Evolutionary conservation across 1,284 basidiomycete species (phyloP), one percentile per base, ranked within the genome.

Genomic region (Ceratorhiza oryzae-sativae): DNA sequence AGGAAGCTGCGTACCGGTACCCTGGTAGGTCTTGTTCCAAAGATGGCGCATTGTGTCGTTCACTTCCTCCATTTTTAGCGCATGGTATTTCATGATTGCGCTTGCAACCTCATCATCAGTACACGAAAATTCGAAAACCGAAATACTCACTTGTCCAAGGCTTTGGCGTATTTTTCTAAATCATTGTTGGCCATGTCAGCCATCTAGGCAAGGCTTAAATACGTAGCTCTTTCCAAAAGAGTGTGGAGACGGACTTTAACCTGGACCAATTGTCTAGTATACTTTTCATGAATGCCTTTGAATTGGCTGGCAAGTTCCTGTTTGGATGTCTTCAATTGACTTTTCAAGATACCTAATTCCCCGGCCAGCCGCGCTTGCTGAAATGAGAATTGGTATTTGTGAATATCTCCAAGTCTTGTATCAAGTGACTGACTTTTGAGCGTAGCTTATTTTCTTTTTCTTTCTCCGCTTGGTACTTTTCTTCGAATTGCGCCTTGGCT

Each of bases 41-140:
- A 99, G 81, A 79, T 95, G 93, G 72, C 91, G 90, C 88, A 97
- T 97, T 25, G 90, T 95, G 77, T 97, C 94, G 78, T 99, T 99
- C 78, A 99, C 96, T 84, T 99, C 97, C 80, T 95, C 94, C 97
- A 99, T 98, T 83, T 99, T 99, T 78, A 98, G 86, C n/a, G 91
- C 84, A 79, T 99, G 97, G 79, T 97, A 99, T 80, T 93, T 93
- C 92, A 99, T 95, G 81, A 99, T 98, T 53, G 95, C 97, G 77
- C 94, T 96, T 74, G 18, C 6, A 58, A 39, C 45, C 34, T 6
- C n/a, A 23, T 18, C n/a, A 30, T 70, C 15, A 59, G 15, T 34
- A n/a, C 42, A 39, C 18, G 23, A 18, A 32, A 12, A 55, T 36
- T 3, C 15, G 6, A 13, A 36, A 70, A 8, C 9, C 10, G 71